Base-by-base conservation (phyloP, 768 basidiomycete species). In the Suillus ampliporus region DNA sequence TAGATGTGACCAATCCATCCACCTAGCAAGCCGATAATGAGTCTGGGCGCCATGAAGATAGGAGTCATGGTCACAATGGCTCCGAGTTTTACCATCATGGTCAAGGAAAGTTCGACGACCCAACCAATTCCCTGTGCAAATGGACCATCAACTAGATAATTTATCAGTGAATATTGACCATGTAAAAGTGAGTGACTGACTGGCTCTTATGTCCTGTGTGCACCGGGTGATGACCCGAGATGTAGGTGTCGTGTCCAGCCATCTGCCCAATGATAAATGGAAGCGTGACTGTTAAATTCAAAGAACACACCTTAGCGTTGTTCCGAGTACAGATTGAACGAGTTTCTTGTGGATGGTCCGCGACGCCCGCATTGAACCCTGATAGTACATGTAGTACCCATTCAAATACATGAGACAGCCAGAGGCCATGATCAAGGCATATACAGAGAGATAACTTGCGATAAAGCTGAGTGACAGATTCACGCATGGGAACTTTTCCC, bases 401-500 rank as follows among this genome's bases (percentile, higher is more conserved):
- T 70, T 23, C 8, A 68, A 64, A 70, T 80, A 86, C 6, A 75
- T 17, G 1, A 71, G 31, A 26, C 79, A 52, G 4, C 71, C 71
- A 26, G 62, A 50, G 0, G 79, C 54, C 31, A 84, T 54, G 23
- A 84, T 64, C 2, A 75, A 31, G 61, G 75, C 68, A 66, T 81
- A 86, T n/a, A 77, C 65, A n/a, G 70, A 67, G 6, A 89, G 70
- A 70, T 88, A 87, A 56, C 86, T 87, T 57, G 47, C 23, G n/a
- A 51, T 38, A 31, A 34, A 41, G 21, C 14, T 52, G 19, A 35
- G 15, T 2, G 1, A 21, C 21, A 10, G 35, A 23, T 47, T 47
- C 37, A 23, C 10, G 38, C 7, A 14, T 14, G 26, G 23, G 38
- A 11, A 19, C 19, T 19, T 26, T 5, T 68, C n/a, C n/a, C 76